Evolutionary conservation across 495 filamentous ascomycete genomes (phyloP), one percentile per base, ranked within the genome.

Genomic region (Hypoxylon subgilvum): DNA sequence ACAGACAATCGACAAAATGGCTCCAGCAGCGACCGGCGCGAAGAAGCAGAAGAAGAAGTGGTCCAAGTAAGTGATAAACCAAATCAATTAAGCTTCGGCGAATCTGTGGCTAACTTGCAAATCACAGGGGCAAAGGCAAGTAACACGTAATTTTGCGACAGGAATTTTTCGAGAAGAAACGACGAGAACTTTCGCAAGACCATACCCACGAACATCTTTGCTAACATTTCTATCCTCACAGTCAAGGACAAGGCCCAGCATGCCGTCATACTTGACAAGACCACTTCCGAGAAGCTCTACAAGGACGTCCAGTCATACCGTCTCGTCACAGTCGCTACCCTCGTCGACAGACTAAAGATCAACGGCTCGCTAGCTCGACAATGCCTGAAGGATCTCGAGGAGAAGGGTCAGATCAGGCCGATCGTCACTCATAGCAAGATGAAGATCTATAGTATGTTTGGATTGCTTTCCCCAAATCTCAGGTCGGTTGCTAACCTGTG

Each of bases 181-280:
- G 13, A 63, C 46, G 34, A 49, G 5, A 27, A 28, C 52, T 46
- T 39, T 21, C 40, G 25, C 52, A 12, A 49, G 50, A 45, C 39
- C 40, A 47, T 41, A 32, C 16, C 14, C 25, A 22, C 27, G 18
- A 54, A 54, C 57, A 53, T 50, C 42, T 16, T 30, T 17, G 31
- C 67, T 73, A 51, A 67, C 61, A 8, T 42, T 22, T 5, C 14
- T 16, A 18, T 7, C n/a, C 3, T 17, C 58, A 68, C 69, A 96
- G 95, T 99, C 82, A 99, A 99, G 92, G 95, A 99, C 86, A 99
- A 99, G 91, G 93, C 95, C 77, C 88, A 97, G 79, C 95, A 99
- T 85, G 91, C 90, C 50, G 82, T 91, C 73, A 79, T 91, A 48
- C 82, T 92, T 69, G 88, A 89, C 72, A 82, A 91, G 71, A 76